Evolutionary conservation across 352 stramenopile genomes (phyloP), one percentile per base, ranked within the genome.

Genomic region (Elongisporangium senticosum): DNA sequence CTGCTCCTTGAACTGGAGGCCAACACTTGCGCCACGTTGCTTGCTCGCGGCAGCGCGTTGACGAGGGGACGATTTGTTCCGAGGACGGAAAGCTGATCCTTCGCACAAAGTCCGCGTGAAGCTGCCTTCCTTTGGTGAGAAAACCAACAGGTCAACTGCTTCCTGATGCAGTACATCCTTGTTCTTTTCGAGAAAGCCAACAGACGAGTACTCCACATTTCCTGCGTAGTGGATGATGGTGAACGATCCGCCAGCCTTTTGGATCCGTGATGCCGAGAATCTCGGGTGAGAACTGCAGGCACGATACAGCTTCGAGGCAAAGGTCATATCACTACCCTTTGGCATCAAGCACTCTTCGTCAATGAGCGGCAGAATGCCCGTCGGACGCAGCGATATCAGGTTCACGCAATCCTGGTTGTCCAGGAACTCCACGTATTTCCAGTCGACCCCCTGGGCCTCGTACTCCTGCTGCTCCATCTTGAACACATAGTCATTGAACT

Each of bases 391-490:
- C 21, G 89, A 92, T 57, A 98, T 96, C 17, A 98, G 68, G 56
- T 96, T 89, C 21, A 97, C 80, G 26, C 89, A 90, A 59, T 93
- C 84, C 61, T 93, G 80, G 53, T 96, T 96, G 75, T 96, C 87
- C 23, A 77, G 72, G 48, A 90, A 95, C 50, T 87, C 78, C 53
- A 96, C 77, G 55, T 90, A 89, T 56, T 89, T 89, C 79, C 84
- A 95, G 33, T 89, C 79, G 3, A 95, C 81, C 13, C 87, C 87
- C 57, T 96, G 75, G 2, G 72, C 65, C 50, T 90, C 79, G 59
- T 96, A 96, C 69, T 93, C 85, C 13, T 78, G 74, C 58, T 93
- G 78, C 54, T 95, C 87, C 51, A 84, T 77, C 69, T 94, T 93
- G 69, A 96, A 95, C 10, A 93, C 80, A 57, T 95, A 92, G 59